Base-by-base conservation (phyloP, 1,284 basidiomycete genomes). In the Sphagnurus paluster region DNA sequence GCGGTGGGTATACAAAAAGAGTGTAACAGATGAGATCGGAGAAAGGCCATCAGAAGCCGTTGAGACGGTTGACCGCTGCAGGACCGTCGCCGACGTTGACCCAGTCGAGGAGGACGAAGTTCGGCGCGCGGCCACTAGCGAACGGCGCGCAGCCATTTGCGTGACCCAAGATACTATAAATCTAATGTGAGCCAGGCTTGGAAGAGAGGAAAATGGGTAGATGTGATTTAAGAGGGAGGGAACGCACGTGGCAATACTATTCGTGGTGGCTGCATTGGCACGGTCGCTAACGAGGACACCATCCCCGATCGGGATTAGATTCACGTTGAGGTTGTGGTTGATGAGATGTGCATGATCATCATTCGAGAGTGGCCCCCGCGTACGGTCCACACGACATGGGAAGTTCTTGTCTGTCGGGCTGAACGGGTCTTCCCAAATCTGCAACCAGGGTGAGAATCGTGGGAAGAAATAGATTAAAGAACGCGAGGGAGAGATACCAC, bases 391-490 rank as follows among this genome's bases (percentile, higher is more conserved):
- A 5, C 71, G 75, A 66, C 90, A 93, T 9, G 81, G 82, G 67
- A 89, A 92, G 1, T 67, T 70, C 7, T 72, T 16, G 57, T 80
- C 65, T 20, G 80, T 82, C 23, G 82, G 77, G 56, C 79, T 79
- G 63, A 80, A 87, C 0, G 86, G 81, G 42, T 84, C 83, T 66
- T 92, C 87, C 83, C 86, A 90, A 40, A 90, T 71, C 76, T 87
- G 72, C 8, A 19, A 8, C 25, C 40, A 8, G 14, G 29, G 45
- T 33, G 61, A n/a, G n/a, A n/a, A n/a, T n/a, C n/a, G 54, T 48
- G 71, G 17, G 14, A 13, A 37, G 11, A 8, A 39, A 19, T 39
- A 11, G 5, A 26, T 19, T 10, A 6, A n/a, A 6, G 19, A 17
- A n/a, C n/a, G n/a, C n/a, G n/a, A 20, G 8, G 24, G 11, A 2